Evolutionary conservation across 768 basidiomycete genomes (phyloP).

Genomic region (Amanita exitialis): DNA sequence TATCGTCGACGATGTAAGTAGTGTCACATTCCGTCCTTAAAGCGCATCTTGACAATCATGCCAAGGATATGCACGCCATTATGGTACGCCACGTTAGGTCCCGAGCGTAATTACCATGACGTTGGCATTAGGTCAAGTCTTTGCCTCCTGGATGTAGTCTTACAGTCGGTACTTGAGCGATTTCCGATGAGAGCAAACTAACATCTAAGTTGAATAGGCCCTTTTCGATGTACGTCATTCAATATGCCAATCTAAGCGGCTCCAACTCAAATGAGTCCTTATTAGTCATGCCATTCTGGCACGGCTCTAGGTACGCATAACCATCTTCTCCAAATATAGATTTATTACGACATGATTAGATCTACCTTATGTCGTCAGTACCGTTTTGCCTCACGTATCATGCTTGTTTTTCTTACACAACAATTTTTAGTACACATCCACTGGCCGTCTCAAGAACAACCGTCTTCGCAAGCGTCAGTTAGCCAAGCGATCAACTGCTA

Average conservation of each 20-base stretch:
- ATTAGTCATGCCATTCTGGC: constrained; percentile 43
- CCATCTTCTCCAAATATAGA: neutral
- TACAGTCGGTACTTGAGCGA: constrained; percentile 27
- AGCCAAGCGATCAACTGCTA: constrained; percentile 8
- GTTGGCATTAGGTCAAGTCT: constrained; percentile 24
- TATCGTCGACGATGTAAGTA: too few species aligned
- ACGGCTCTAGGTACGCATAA: constrained; percentile 23
- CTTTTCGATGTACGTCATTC: constrained; percentile 33
- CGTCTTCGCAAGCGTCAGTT: constrained; percentile 18
- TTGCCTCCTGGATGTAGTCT: constrained; percentile 40
- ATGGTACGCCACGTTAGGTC: constrained; percentile 23
- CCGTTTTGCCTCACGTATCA: neutral
- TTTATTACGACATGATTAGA: constrained; percentile 14
- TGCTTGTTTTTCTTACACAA: neutral
- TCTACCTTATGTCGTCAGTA: constrained; percentile 9
- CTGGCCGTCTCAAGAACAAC: constrained; percentile 37
- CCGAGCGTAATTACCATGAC: neutral
- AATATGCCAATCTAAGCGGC: too few species aligned
- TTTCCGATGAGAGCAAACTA: neutral
- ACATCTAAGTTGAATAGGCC: constrained; percentile 19
- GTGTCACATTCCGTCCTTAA: constrained; percentile 15
- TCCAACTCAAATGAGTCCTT: neutral
- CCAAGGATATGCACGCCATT: constrained; percentile 37
- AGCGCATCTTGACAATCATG: too few species aligned
- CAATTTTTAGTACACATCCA: constrained; percentile 38